Base-by-base conservation (phyloP, 2,329 filamentous ascomycete genomes). In the Calonectria crousiana region DNA sequence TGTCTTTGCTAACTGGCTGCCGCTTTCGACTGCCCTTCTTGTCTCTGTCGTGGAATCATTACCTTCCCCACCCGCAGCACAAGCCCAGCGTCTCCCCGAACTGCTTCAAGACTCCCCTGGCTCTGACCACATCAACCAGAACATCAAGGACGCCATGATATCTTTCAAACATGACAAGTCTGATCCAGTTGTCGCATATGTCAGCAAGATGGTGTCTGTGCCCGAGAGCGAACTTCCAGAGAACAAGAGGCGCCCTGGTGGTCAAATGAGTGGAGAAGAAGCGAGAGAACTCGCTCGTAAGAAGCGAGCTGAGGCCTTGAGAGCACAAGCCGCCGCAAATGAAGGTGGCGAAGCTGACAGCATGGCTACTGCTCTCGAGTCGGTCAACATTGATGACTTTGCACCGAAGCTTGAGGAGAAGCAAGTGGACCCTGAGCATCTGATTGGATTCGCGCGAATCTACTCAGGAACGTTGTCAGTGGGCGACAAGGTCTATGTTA, bases 121-220 rank as follows among this genome's bases (percentile, higher is more conserved):
- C 0, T 89, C 93, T 4, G 90, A 92, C 3, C 89, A 92, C 78
- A 92, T 98, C 58, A 92, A 94, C 68, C 86, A 90, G 2, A 86
- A 88, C 9, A 87, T 98, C 69, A 93, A 92, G 78, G 88, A 94
- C n/a, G 95, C 96, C 6, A 96, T 98, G 93, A 86, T 94, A 2
- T 89, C 92, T 0, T 98, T 98, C 82, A 94, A 94, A 81, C 91
- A 91, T 4, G 89, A 89, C 0, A 88, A 90, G 49, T 89, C 92
- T 0, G 93, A 94, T 72, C 96, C 96, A 0, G 92, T 98, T 0
- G 95, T 99, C 2, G 96, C 95, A 11, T 99, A 98, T 78, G 95
- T 99, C 74, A 98, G 96, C 86, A 99, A 99, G 84, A 98, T 99
- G 95, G 95, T 98, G 1, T 97, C 97, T 0, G 90, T 99, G 16